A percentile compares a stretch with the other conserved stretches of the same genome.
These are phyloP conservation scores for Aspergillus ostianus DNA, from an alignment of 495 filamentous ascomycete species.

Conservation along the genomic window DNA sequence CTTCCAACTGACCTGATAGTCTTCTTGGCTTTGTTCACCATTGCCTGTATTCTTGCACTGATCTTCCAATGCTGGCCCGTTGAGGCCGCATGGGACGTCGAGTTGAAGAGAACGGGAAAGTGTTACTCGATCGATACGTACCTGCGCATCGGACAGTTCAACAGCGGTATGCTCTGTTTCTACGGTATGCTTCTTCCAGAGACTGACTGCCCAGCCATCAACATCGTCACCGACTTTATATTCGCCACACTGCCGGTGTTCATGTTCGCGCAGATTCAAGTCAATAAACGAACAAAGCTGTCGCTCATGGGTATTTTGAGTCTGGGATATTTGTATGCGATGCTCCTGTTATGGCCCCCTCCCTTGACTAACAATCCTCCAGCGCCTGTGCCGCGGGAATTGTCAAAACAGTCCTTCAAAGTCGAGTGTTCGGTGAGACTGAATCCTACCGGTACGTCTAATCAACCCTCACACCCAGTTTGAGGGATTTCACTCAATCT, in stretches of 20 bases:
- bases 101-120: conserved; percentile 4
- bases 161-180: conserved; percentile 12
- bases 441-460: conserved; percentile 10
- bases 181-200: no score
- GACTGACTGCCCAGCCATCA: conserved; percentile 1
- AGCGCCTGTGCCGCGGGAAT: conserved; percentile 14
- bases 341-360: not conserved
- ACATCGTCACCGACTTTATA: conserved; percentile 9
- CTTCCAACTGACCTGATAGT: conserved; percentile 9
- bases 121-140: conserved; percentile 16
- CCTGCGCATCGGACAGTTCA: conserved; percentile 19
- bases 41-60: conserved; percentile 18
- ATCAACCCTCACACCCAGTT: not conserved
- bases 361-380: not conserved
- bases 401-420: conserved; percentile 12
- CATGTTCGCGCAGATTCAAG: conserved; percentile 7
- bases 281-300: conserved; percentile 5
- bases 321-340: conserved; percentile 10
- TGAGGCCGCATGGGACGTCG: conserved; percentile 18
- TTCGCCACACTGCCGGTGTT: conserved; percentile 11
- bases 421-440: not conserved
- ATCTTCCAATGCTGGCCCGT: conserved; percentile 22
- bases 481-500: not conserved
- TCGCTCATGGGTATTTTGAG: conserved; percentile 11
- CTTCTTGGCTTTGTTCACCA: conserved; percentile 18